phyloP scores from a whole-genome alignment of 768 basidiomycete genomes.

The Suillus clintonianus region DNA sequence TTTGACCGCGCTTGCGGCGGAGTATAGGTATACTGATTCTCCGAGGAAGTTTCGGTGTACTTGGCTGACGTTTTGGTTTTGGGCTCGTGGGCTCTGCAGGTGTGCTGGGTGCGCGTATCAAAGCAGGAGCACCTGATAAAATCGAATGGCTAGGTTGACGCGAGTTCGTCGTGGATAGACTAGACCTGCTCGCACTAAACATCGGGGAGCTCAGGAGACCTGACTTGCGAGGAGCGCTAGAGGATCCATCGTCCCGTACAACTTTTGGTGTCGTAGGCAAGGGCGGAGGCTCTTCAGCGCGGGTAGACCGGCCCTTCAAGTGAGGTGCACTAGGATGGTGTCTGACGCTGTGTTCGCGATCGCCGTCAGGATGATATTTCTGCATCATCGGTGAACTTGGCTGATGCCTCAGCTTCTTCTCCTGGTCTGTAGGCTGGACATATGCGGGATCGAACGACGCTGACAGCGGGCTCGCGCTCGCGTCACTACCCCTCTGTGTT shows the following conservation, averaged over 20 bases:
- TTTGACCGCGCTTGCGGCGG: slow-evolving; percentile 26
- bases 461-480: slow-evolving; percentile 19
- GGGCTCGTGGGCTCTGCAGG: neutral
- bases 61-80: slow-evolving; percentile 11
- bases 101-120: neutral
- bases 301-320: slow-evolving; percentile 1
- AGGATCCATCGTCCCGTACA: slow-evolving; percentile 16
- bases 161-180: slow-evolving; percentile 1
- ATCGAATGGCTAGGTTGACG: slow-evolving; percentile 22
- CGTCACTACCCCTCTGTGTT: neutral
- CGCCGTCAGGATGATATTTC: slow-evolving; percentile 10
- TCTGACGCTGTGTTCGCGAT: neutral
- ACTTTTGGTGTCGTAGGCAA: neutral
- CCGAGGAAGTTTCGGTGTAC: slow-evolving; percentile 25
- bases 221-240: neutral
- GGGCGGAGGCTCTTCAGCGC: slow-evolving; percentile 12
- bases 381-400: slow-evolving; percentile 22
- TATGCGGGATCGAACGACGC: slow-evolving; percentile 4
- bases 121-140: slow-evolving; percentile 16
- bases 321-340: slow-evolving; percentile 1
- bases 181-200: neutral
- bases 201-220: slow-evolving; percentile 9
- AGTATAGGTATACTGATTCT: slow-evolving; percentile 30
- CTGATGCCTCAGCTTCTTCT: slow-evolving; percentile 21
- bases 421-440: slow-evolving; percentile 10